Evolutionary conservation across 805 yeast genomes (phyloP).

Genomic region (Citeromyces matritensis): DNA sequence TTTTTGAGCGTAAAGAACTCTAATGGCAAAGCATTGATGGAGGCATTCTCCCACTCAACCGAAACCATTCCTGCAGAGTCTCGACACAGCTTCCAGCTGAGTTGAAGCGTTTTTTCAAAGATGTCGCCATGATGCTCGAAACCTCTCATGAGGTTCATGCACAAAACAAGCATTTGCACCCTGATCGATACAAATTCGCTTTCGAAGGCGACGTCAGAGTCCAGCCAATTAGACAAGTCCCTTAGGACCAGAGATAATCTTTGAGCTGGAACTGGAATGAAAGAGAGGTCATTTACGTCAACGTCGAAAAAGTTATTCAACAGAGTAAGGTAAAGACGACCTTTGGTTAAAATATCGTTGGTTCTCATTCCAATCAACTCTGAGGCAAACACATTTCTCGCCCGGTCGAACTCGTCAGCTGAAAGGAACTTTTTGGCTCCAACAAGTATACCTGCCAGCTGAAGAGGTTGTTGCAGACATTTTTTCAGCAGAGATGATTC

Average conservation of each 20-base stretch:
- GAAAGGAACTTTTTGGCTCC: constrained; percentile 19
- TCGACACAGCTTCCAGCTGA: constrained; percentile 20
- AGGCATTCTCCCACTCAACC: no score
- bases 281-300: constrained; percentile 12
- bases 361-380: constrained; percentile 47
- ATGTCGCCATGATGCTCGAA: constrained; percentile 1
- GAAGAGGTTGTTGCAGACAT: no score
- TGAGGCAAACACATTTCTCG: constrained; percentile 48
- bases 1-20: no score
- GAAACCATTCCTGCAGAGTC: constrained; percentile 28
- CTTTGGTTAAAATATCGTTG: constrained; percentile 22
- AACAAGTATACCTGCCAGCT: no score
- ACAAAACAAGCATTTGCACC: constrained; percentile 31
- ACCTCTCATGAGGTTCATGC: no score
- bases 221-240: constrained; percentile 41
- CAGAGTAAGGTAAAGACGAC: constrained; percentile 30
- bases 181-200: constrained; percentile 34
- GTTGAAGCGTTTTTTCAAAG: constrained; percentile 13
- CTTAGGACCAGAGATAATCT: constrained; percentile 48
- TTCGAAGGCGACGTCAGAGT: constrained; percentile 47
- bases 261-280: constrained; percentile 34
- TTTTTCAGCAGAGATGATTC: no score
- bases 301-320: constrained; percentile 25
- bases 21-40: no score
- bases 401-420: constrained; percentile 26